Evolutionary conservation across 2,329 filamentous ascomycete genomes (phyloP).

Genomic region (Bisporella sp.): DNA sequence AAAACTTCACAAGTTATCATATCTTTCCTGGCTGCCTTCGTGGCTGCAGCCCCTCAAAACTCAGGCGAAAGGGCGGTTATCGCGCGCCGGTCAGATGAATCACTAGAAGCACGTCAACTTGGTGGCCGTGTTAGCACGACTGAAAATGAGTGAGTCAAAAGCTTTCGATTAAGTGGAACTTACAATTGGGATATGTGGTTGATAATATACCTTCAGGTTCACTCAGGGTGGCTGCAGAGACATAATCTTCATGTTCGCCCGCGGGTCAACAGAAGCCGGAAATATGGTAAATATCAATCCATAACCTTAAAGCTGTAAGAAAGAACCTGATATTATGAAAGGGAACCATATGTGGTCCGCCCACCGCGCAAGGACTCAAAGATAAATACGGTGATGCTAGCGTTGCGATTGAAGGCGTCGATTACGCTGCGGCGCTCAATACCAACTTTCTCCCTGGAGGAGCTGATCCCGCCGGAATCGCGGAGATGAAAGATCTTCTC

Average conservation of each 20-base stretch:
- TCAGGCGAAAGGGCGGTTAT: no score
- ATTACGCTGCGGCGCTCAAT: slow-evolving; percentile 12
- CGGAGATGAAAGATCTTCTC: slow-evolving; percentile 20
- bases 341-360: slow-evolving; percentile 23
- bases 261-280: slow-evolving; percentile 37
- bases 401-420: slow-evolving; percentile 25
- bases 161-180: no score
- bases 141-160: no score
- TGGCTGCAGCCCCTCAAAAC: no score
- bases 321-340: slow-evolving; percentile 2
- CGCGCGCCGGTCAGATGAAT: no score
- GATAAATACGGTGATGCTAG: slow-evolving; percentile 8
- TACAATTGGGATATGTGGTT: not conserved
- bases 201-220: not conserved
- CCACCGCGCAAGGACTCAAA: slow-evolving; percentile 18
- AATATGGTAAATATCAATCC: slow-evolving; percentile 33
- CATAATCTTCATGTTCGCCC: slow-evolving; percentile 39
- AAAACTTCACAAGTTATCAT: no score
- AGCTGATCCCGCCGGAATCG: slow-evolving; percentile 9
- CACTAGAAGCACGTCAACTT: no score
- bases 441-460: slow-evolving; percentile 13
- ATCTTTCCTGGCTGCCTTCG: no score
- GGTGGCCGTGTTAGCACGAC: no score
- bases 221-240: slow-evolving; percentile 29
- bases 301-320: not conserved